Evolutionary conservation across 345 rosid species (phyloP).

Genomic region (Syzygium jambos): DNA sequence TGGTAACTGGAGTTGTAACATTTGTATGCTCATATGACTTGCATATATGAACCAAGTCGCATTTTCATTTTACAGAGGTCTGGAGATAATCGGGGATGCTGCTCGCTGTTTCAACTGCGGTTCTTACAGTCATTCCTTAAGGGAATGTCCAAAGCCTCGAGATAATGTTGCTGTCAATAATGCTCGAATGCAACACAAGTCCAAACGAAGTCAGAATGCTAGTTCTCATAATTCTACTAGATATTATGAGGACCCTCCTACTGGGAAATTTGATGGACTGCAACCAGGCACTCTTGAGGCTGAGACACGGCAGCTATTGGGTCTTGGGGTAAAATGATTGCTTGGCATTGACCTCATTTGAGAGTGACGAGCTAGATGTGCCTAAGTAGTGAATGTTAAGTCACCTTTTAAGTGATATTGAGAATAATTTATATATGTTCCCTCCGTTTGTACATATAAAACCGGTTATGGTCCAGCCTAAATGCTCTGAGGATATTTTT

Average conservation of each 20-base stretch:
- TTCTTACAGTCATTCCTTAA: conserved; percentile 77
- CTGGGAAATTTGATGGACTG: conserved; percentile 79
- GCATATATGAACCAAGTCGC: background rate
- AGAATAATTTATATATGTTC: background rate
- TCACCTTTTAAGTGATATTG: background rate
- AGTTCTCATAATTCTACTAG: conserved; percentile 48
- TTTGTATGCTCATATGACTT: background rate
- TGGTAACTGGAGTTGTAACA: background rate
- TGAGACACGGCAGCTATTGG: conserved; percentile 73
- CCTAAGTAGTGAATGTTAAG: background rate
- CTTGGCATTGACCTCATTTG: background rate
- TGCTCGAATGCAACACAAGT: conserved; percentile 76
- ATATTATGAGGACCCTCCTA: conserved; percentile 60
- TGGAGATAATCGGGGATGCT: conserved; percentile 65
- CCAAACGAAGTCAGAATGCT: conserved; percentile 51
- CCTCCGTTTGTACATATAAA: background rate
- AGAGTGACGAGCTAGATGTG: background rate
- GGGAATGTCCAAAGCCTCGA: conserved; percentile 85
- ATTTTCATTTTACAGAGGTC: conserved; percentile 42
- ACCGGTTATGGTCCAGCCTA: background rate
- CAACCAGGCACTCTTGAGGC: conserved; percentile 80
- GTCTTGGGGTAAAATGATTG: conserved; percentile 57
- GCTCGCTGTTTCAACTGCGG: conserved; percentile 94
- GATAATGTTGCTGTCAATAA: conserved; percentile 64
- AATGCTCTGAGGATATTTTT: background rate